Base-by-base conservation (phyloP, 1,139 yeast genomes). In the Ogataea hybrid region DNA sequence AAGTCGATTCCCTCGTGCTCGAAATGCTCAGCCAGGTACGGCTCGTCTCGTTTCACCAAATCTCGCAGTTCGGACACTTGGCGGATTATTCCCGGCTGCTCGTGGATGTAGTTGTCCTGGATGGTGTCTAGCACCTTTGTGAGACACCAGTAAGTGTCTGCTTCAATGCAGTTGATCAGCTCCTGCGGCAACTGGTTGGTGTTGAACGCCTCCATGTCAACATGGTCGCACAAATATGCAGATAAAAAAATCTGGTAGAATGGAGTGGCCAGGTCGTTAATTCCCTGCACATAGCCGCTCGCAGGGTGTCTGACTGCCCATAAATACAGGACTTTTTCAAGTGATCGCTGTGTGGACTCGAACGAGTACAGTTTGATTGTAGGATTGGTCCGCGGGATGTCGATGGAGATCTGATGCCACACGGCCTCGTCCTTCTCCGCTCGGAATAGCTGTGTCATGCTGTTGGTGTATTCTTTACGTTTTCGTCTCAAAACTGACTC, bases 251-350 rank as follows among this genome's bases (percentile, higher is more conserved):
- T 83, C 62, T 92, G 96, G 63, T 77, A 90, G 61, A 94, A 89
- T 1, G 99, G 98, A 0, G 97, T 92, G 14, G 84, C 89, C 43
- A 92, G 71, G 63, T 92, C 99, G 61, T 92, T 92, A 44, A 92
- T 94, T 21, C 99, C 99, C 65, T 92, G 99, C n/a, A 92, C 99
- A 63, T 92, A 92, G 4, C 99, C 99, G 59, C 94, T 82, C 4
- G 97, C 97, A 1, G 99, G 98, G 59, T 94, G 98, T 48, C 98
- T 76, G 16, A 92, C 82, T 0, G 98, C 96, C 99, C 99, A 92
- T 25, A 92, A 69, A 57, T 88, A 94, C 39, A 92, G 67, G 14
- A 94, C 81, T 50, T 85, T 80, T 50, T 92, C 88, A 47, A 92
- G 69, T 11, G 95, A 75, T 44, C 80, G 67, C 57, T 92, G 97